Conservation (phyloP, 805 yeast species). For the Teunomyces barrocoloradensis region DNA sequence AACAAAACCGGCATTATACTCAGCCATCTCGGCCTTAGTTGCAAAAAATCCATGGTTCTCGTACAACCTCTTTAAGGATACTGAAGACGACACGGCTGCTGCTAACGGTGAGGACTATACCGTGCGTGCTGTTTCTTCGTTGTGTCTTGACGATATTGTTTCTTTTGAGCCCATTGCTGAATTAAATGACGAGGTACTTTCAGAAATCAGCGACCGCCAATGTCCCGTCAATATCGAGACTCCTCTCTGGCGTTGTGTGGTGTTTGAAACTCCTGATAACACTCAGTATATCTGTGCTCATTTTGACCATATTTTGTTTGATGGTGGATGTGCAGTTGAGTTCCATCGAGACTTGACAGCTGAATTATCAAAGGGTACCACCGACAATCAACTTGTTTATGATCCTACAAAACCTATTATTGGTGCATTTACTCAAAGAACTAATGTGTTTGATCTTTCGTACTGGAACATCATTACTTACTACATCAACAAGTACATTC, state of each 20-base stretch:
- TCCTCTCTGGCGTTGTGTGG: constrained; percentile 12
- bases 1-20: constrained; percentile 1
- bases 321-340: constrained; percentile 11
- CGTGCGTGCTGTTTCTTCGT: constrained; percentile 6
- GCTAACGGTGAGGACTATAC: constrained; percentile 9
- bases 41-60: constrained; percentile 9
- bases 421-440: constrained; percentile 1
- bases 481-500: background rate
- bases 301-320: constrained; percentile 11
- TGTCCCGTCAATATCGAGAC: constrained; percentile 5
- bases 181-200: constrained; percentile 5
- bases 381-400: background rate
- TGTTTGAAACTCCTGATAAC: constrained; percentile 3
- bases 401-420: background rate
- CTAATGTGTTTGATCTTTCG: background rate
- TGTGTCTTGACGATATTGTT: constrained; percentile 8
- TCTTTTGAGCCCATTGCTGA: background rate
- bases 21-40: constrained; percentile 7
- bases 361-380: constrained; percentile 5
- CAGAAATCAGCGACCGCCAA: constrained; percentile 2
- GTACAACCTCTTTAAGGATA: constrained; percentile 6
- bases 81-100: background rate
- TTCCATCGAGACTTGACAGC: constrained; percentile 10
- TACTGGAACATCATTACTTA: background rate
- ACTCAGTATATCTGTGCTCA: constrained; percentile 6